Evolutionary conservation across 2,329 filamentous ascomycete genomes (phyloP), one percentile per base, ranked within the genome.

Genomic region (Hypoxylon sp.): DNA sequence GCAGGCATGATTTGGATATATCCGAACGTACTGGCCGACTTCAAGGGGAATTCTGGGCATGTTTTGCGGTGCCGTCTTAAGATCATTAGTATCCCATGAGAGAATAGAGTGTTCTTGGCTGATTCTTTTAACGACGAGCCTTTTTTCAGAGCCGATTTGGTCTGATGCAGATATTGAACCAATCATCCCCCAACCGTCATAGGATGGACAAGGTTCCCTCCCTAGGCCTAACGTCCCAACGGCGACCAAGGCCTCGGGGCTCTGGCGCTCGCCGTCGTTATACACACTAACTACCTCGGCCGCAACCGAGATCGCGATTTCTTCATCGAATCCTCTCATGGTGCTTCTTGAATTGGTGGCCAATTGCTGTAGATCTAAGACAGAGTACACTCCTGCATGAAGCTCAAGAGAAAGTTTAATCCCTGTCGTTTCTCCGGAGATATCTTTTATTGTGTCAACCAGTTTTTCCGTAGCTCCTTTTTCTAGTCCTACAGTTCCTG

Each of bases 221-320:
- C 53, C 53, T 7, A 57, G 17, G 19, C 53, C 53, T 28, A 57
- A 48, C 17, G 41, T 48, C 53, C 53, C 53, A 5, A 57, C 53
- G 11, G 53, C 53, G 14, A 57, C 41, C 10, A 57, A 11, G 4
- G 36, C 53, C 19, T 57, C 53, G 7, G 53, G 53, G 3, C 2
- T n/a, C 32, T 48, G 25, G 11, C 53, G 53, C 13, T 57, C 53
- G 9, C 41, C 28, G 2, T 46, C 53, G 14, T 48, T 48, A 32
- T 58, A 58, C 2, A 58, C 21, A 28, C 55, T 49, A 14, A 58
- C 55, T 25, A 49, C 55, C 41, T 58, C 53, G 23, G 53, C 53
- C 14, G 11, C 53, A 48, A 57, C 53, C 23, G 53, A 57, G 28
- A 57, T 19, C 48, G 53, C 53, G 17, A 57, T 57, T 17, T 57